These are phyloP conservation scores for Curvularia sp. DNA, from an alignment of 2,329 filamentous ascomycete genomes.

Conservation along the genomic window DNA sequence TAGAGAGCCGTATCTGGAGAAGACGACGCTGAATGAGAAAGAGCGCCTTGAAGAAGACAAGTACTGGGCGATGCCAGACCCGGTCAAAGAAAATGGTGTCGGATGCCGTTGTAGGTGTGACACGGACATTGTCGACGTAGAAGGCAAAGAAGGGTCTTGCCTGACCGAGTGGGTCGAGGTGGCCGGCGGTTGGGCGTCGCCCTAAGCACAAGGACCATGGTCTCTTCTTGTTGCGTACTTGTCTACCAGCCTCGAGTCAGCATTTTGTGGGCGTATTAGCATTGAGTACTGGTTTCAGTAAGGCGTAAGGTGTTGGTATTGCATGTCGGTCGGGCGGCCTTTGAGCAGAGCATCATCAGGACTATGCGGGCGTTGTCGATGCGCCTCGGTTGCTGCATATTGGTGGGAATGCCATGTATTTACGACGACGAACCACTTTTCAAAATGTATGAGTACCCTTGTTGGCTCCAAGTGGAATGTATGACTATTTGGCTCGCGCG, in stretches of 20 bases:
- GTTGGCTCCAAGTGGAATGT: neutral
- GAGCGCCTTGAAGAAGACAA: constrained; percentile 90
- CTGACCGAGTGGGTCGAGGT: constrained; percentile 96
- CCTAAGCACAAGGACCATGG: constrained; percentile 36
- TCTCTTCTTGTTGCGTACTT: constrained; percentile 23
- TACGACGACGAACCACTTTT: constrained; percentile 13
- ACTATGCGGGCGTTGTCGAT: constrained; percentile 21
- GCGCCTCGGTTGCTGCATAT: constrained; percentile 5
- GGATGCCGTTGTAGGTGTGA: constrained; percentile 97
- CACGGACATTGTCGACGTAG: constrained; percentile 95
- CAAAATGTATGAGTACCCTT: neutral
- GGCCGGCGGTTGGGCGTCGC: constrained; percentile 86
- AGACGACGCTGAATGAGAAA: constrained; percentile 80
- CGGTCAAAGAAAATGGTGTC: constrained; percentile 92
- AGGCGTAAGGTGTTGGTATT: constrained; percentile 35
- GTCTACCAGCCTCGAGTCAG: constrained; percentile 29
- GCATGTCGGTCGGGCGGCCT: constrained; percentile 23
- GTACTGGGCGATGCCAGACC: constrained; percentile 91
- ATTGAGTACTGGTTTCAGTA: constrained; percentile 25
- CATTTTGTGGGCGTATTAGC: constrained; percentile 31
- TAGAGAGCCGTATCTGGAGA: constrained; percentile 80
- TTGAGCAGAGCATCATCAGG: constrained; percentile 12
- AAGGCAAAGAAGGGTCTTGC: constrained; percentile 96
- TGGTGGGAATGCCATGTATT: constrained; percentile 6
- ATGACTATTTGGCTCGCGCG: neutral